Evolutionary conservation across 2,329 filamentous ascomycete species (phyloP).

Genomic region (Venturia nashicola): DNA sequence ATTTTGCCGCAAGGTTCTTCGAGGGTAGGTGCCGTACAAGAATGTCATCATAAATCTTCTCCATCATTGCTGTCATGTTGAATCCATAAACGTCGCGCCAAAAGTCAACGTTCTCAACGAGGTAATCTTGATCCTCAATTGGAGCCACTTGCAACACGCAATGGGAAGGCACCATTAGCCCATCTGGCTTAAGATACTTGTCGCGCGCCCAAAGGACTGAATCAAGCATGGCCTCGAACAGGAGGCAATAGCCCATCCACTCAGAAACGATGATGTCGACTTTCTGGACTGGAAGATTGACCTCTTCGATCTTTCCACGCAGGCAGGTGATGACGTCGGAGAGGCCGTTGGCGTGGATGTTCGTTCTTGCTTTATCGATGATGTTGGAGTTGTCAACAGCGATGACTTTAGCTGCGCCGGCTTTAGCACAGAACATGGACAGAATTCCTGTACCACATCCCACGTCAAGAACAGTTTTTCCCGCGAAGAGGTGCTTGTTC

Average conservation of each 20-base stretch:
- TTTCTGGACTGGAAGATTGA: slow-evolving; percentile 58
- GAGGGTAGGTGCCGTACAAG: slow-evolving; percentile 18
- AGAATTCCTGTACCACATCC: slow-evolving; percentile 76
- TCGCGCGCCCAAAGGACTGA: slow-evolving; percentile 83
- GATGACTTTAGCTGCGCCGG: slow-evolving; percentile 74
- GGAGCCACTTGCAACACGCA: slow-evolving; percentile 75
- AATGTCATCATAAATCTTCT: slow-evolving; percentile 64
- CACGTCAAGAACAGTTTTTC: slow-evolving; percentile 80
- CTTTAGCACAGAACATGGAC: slow-evolving; percentile 88
- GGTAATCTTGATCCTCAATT: slow-evolving; percentile 63
- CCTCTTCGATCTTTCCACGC: slow-evolving; percentile 79
- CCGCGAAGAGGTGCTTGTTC: slow-evolving; percentile 76
- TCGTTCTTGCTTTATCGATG: slow-evolving; percentile 74
- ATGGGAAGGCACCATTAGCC: slow-evolving; percentile 78
- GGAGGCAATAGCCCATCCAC: slow-evolving; percentile 93
- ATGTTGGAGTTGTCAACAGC: slow-evolving; percentile 90
- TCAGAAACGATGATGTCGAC: slow-evolving; percentile 94
- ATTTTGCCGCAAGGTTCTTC: slow-evolving; percentile 45
- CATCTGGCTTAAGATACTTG: slow-evolving; percentile 66
- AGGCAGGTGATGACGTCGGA: slow-evolving; percentile 65
- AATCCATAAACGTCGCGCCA: slow-evolving; percentile 94
- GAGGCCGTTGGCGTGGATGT: slow-evolving; percentile 70
- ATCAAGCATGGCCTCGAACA: slow-evolving; percentile 94
- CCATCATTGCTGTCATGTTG: slow-evolving; percentile 83
- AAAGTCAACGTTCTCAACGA: slow-evolving; percentile 66